Percentiles rank a stretch among this genome's conserved stretches.
These are phyloP conservation scores for Chytriomyces confervae DNA, from an alignment of 192 early-diverging fungal species.

Conservation along the genomic window DNA sequence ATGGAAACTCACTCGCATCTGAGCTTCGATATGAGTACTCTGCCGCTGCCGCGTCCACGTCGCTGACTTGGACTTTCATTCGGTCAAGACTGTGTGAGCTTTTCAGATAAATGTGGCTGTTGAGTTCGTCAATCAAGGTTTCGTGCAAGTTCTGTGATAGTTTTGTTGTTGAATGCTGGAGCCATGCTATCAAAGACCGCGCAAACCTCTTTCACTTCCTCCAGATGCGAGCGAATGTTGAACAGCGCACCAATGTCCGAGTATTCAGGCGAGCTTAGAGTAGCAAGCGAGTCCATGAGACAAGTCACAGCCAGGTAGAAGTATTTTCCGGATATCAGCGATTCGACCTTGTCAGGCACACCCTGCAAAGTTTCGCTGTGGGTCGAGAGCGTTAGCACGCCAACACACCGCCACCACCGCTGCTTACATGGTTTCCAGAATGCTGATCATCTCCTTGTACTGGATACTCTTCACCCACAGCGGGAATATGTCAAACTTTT, in stretches of 20 bases:
- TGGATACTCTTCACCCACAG: conserved; percentile 66
- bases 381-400: not conserved
- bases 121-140: conserved; percentile 60
- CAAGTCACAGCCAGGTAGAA: conserved; percentile 57
- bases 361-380: conserved; percentile 59
- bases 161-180: conserved; percentile 8
- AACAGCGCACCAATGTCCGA: conserved; percentile 61
- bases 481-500: conserved; percentile 64
- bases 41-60: not conserved
- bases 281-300: conserved; percentile 43
- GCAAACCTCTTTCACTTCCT: conserved; percentile 45
- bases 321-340: conserved; percentile 53
- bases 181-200: conserved; percentile 24
- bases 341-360: conserved; percentile 53
- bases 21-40: not conserved
- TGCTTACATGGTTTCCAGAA: conserved; percentile 57
- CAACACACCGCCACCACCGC: not conserved
- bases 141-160: conserved; percentile 48
- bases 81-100: conserved; percentile 53
- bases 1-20: too few relatives aligned
- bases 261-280: conserved; percentile 50
- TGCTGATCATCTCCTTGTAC: conserved; percentile 65
- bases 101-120: conserved; percentile 66
- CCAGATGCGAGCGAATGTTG: conserved; percentile 44
- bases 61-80: conserved; percentile 21